Conservation (phyloP, 1,284 basidiomycete genomes). For the Cryptococcus hybrid region DNA sequence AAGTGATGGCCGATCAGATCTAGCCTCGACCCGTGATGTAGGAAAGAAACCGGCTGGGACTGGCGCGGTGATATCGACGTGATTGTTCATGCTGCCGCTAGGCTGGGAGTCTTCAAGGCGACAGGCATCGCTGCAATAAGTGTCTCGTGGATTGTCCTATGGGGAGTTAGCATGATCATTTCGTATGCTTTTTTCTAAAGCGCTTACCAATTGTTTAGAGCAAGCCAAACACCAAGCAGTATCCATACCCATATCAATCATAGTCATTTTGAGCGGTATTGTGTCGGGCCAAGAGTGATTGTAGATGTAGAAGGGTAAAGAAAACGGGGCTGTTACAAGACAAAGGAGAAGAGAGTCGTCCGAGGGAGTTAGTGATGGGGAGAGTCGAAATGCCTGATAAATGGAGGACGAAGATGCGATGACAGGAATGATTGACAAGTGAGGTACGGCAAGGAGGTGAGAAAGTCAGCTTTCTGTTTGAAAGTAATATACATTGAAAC, state of each 20-base stretch:
- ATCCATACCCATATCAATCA: conserved; percentile 30
- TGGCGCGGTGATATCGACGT: conserved; percentile 24
- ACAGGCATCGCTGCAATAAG: conserved; percentile 43
- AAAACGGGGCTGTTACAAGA: too few species aligned
- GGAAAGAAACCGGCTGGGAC: neutral
- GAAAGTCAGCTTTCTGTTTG: too few species aligned
- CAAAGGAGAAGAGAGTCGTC: too few species aligned
- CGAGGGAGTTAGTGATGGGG: neutral
- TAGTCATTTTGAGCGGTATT: neutral
- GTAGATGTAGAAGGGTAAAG: too few species aligned
- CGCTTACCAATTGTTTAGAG: conserved; percentile 40
- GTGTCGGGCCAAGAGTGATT: too few species aligned
- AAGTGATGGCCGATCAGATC: conserved; percentile 5
- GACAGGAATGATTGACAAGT: too few species aligned
- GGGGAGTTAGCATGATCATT: neutral
- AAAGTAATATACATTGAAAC: too few species aligned
- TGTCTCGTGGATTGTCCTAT: conserved; percentile 33
- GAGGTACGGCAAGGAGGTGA: too few species aligned
- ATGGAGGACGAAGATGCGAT: neutral
- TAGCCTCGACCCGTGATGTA: neutral
- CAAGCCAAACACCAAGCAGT: conserved; percentile 34
- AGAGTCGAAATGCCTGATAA: neutral
- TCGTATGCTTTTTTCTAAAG: neutral
- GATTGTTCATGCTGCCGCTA: neutral
- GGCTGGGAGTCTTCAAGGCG: conserved; percentile 27